A percentile compares a stretch with the other conserved stretches of the same genome.
Evolutionary conservation across 2,329 filamentous ascomycete species (phyloP).

Genomic region (Aureobasidium sp.): DNA sequence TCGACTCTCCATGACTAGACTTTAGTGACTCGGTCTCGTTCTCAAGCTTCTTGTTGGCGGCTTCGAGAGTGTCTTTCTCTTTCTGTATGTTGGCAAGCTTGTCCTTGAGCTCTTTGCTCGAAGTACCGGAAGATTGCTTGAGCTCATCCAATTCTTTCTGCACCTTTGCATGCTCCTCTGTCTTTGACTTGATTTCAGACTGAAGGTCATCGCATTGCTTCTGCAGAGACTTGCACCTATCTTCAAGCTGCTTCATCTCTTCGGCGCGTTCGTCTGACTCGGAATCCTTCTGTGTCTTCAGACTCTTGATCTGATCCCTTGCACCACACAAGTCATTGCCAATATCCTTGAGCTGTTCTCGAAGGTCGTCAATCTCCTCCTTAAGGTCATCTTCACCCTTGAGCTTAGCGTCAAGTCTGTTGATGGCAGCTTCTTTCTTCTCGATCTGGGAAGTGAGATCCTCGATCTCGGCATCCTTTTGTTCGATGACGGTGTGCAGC

Average conservation of each 20-base stretch:
- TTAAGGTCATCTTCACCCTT: conserved; percentile 70
- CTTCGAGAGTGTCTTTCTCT: conserved; percentile 51
- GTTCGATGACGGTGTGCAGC: conserved; percentile 13
- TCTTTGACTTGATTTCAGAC: conserved; percentile 22
- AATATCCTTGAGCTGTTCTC: conserved; percentile 70
- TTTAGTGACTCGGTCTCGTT: conserved; percentile 58
- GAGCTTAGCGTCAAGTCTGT: conserved; percentile 61
- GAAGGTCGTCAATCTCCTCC: conserved; percentile 79
- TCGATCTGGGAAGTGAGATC: conserved; percentile 25
- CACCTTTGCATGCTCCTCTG: conserved; percentile 16
- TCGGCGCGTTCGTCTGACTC: conserved; percentile 25
- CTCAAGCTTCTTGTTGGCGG: conserved; percentile 61
- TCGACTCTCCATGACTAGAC: conserved; percentile 40
- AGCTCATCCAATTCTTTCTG: conserved; percentile 17
- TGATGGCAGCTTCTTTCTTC: conserved; percentile 67
- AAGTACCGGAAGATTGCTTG: conserved; percentile 17
- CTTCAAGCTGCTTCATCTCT: conserved; percentile 24
- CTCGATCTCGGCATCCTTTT: conserved; percentile 19
- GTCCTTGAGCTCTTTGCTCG: conserved; percentile 55
- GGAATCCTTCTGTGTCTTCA: conserved; percentile 55
- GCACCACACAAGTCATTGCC: conserved; percentile 79
- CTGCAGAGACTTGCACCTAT: conserved; percentile 45
- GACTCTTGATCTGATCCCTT: conserved; percentile 65
- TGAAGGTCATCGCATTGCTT: conserved; percentile 52
- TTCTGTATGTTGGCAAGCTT: conserved; percentile 48